Evolutionary conservation across 225 moss, liverwort and hornwort species (phyloP).

Genomic region (Straminergon stramineum): DNA sequence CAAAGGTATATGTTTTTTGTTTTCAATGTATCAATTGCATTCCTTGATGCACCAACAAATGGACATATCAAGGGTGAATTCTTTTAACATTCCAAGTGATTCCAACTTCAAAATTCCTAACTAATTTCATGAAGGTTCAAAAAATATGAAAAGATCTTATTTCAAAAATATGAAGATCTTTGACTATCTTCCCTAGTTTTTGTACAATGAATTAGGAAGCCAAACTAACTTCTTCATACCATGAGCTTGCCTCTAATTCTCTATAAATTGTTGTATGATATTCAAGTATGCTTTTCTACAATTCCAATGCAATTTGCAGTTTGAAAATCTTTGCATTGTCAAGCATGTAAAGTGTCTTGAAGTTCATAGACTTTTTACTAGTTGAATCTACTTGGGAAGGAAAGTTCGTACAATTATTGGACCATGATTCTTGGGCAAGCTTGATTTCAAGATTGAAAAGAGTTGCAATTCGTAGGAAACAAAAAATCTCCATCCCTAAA

Average conservation of each 20-base stretch:
- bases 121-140: background rate
- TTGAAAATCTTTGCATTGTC: no score
- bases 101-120: background rate
- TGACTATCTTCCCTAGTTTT: no score
- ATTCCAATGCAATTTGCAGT: background rate
- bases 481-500: background rate
- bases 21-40: background rate
- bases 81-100: background rate
- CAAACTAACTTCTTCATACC: background rate
- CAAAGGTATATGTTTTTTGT: background rate
- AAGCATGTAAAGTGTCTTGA: background rate
- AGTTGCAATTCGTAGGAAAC: background rate
- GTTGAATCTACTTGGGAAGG: background rate
- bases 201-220: no score
- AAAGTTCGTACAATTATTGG: background rate
- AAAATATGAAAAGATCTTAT: background rate
- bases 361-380: background rate
- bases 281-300: background rate
- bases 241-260: background rate
- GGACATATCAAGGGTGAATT: rapidly evolving
- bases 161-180: background rate
- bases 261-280: background rate
- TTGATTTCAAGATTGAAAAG: background rate
- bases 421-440: background rate
- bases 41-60: background rate